Base-by-base conservation (phyloP, 1,284 basidiomycete genomes). In the Malassezia sp. region DNA sequence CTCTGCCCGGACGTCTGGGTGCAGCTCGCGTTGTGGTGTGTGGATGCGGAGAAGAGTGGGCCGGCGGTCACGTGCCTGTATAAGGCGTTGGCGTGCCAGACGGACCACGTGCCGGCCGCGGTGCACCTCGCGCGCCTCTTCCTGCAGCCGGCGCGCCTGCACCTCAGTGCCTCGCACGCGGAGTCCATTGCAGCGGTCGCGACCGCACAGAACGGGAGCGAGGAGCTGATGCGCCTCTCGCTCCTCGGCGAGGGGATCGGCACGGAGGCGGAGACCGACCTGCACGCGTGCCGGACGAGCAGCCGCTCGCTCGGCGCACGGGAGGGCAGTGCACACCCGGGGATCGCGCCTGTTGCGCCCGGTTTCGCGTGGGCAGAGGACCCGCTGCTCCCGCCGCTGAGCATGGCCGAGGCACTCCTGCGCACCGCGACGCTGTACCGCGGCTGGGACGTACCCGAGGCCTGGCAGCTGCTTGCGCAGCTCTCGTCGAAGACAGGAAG, bases 1-100 rank as follows among this genome's bases (percentile, higher is more conserved):
- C 78, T 79, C 28, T 86, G 89, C 67, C 80, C 88, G 1, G 81
- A 80, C 26, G 86, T 96, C 11, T 96, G 90, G 89, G 83, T 91
- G 7, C 90, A 91, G 77, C 59, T 62, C 11, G 61, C 59, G 40
- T 55, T 60, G 10, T 60, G 57, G 49, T 45, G 48, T 32, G 41
- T 34, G 24, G 60, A 60, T 30, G 44, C 58, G 14, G 48, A 31
- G 24, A 47, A 51, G 45, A 42, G 49, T 12, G 38, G 52, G 22
- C 42, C 63, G 23, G 63, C 65, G 4, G 52, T 63, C n/a, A 57
- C 59, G 21, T 60, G 61, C 38, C 48, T 70, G 38, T 64, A 70
- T 57, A 70, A 70, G 43, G 67, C 67, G 29, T 45, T 70, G 17
- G 61, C 67, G 1, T 67, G 63, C 34, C 49, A 59, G 10, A 39